These are phyloP conservation scores for Jacaranda mimosifolia DNA, from an alignment of 257 asterid genomes.

Conservation along the genomic window DNA sequence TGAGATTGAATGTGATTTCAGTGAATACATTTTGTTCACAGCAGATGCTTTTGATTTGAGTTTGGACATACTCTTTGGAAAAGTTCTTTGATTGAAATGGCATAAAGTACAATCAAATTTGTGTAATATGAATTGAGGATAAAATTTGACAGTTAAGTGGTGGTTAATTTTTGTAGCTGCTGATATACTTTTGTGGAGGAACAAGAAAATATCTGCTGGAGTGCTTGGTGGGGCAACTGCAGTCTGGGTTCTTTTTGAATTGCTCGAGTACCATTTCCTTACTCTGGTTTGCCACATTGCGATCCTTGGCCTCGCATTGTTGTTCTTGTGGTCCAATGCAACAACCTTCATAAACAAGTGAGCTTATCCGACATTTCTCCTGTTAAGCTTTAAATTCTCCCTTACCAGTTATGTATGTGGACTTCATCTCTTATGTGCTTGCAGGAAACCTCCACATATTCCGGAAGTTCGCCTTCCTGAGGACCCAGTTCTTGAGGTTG, in stretches of 20 bases:
- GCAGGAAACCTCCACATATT: constrained; percentile 75
- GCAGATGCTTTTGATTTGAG: not conserved
- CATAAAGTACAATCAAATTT: no score
- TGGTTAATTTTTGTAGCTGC: constrained; percentile 63
- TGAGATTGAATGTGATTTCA: constrained; percentile 13
- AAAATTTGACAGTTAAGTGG: constrained; percentile 26
- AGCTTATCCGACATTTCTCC: constrained; percentile 30
- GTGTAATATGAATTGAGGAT: not conserved
- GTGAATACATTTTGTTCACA: not conserved
- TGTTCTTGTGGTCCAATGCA: constrained; percentile 89
- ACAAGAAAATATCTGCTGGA: constrained; percentile 79
- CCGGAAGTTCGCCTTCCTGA: constrained; percentile 79
- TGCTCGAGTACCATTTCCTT: constrained; percentile 82
- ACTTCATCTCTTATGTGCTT: constrained; percentile 11
- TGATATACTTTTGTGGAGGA: constrained; percentile 91
- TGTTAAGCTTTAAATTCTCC: not conserved
- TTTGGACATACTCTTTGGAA: not conserved
- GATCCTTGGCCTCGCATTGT: constrained; percentile 61
- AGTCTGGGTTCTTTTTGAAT: constrained; percentile 79
- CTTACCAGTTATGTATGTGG: not conserved
- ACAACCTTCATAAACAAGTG: constrained; percentile 77
- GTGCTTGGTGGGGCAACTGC: constrained; percentile 86
- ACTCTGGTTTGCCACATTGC: constrained; percentile 74
- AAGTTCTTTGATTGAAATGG: not conserved
- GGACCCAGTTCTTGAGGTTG: constrained; percentile 71